Evolutionary conservation across 805 yeast genomes (phyloP), one percentile per base, ranked within the genome.

Genomic region (Scheffersomyces stipitis): DNA sequence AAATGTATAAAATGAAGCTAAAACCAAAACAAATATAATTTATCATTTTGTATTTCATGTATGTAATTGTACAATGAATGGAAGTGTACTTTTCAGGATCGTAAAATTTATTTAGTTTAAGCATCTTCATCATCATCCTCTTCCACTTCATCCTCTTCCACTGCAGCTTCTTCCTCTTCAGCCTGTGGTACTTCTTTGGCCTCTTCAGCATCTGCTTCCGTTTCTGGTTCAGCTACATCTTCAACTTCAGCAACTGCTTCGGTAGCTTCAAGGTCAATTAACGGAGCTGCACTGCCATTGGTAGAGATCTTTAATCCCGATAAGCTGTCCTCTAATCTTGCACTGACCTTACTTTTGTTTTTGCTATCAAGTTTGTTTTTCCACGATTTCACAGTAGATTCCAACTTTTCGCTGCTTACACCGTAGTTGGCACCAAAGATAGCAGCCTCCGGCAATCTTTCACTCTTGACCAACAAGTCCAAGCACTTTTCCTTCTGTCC

Each of bases 361-460:
- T 66, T 60, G 10, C 62, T 52, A 2, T 36, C 53, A 40, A 91
- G 70, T 30, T 70, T 58, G 12, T 69, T 60, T 61, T 85, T 86
- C 98, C 99, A 91, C 39, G 65, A 58, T 9, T 66, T 64, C 24
- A 86, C 77, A 15, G 75, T 60, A 16, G 64, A 58, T 20, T 66
- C 58, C 18, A 81, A 58, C 40, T 71, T 73, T 8, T 68, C 71
- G 15, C 49, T 36, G 15, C 54, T 46, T 15, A 52, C 51, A 28
- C 80, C 80, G 56, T 88, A 93, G 26, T 93, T 82, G 31, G 75
- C 69, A 26, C 85, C 85, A 46, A 93, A 76, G 44, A 93, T 58
- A 2, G 96, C 76, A 22, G 96, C 96, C 62, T 93, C 99, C 1
- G 95, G 72, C 41, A 70, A 71, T 57, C 95, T 78, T 26, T 78